Evolutionary conservation across 441 rosid genomes (phyloP).

Genomic region (Sinapis alba): DNA sequence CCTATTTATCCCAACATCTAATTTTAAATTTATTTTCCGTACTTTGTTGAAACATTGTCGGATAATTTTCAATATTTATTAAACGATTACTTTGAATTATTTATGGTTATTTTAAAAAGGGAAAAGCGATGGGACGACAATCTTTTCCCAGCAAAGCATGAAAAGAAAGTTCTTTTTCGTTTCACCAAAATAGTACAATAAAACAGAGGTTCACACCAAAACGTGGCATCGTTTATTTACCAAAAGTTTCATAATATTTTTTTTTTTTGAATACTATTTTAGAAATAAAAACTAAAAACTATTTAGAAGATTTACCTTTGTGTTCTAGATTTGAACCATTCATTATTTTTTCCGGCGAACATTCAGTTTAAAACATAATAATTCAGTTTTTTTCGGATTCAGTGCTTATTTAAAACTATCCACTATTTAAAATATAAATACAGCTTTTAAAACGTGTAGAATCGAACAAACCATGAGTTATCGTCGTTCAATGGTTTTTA

Average conservation of each 20-base stretch:
- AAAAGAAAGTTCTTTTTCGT: background rate
- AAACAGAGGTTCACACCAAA: constrained; percentile 31
- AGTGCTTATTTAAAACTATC: background rate
- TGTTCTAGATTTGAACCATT: background rate
- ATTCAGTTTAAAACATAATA: background rate
- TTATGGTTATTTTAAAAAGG: background rate
- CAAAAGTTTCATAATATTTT: background rate
- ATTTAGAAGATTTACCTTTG: background rate
- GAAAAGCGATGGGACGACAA: constrained; percentile 17
- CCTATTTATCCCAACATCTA: constrained; percentile 32
- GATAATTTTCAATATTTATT: background rate
- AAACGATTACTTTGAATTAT: constrained; percentile 2
- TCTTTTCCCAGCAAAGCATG: constrained; percentile 19
- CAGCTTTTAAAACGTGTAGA: too few species aligned
- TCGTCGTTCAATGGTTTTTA: background rate
- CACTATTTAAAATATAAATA: background rate
- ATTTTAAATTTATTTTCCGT: constrained; percentile 28
- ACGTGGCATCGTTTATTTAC: constrained; percentile 22
- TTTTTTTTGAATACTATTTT: background rate
- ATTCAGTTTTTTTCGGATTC: background rate
- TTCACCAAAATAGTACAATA: constrained; percentile 29
- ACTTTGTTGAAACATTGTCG: constrained; percentile 30
- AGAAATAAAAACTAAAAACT: too few species aligned
- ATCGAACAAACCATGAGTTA: background rate
- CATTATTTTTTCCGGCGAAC: too few species aligned